These are phyloP conservation scores for Citrus sp. DNA, from an alignment of 345 rosid genomes.

Conservation along the genomic window DNA sequence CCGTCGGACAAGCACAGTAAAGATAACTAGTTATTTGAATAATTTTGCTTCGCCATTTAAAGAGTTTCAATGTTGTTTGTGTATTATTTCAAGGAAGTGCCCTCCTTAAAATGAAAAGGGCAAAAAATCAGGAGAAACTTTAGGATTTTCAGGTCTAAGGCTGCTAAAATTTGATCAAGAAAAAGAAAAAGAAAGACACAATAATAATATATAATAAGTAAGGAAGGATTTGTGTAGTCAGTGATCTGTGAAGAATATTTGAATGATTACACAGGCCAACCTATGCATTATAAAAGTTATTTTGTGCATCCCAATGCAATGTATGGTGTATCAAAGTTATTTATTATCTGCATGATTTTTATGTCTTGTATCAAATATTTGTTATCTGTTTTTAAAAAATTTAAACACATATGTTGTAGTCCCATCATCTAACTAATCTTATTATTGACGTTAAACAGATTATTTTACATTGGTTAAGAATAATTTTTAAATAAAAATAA, in stretches of 20 bases:
- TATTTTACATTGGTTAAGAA: too few relatives aligned
- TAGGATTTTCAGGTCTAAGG: neutral
- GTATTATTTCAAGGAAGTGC: neutral
- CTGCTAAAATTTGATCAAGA: neutral
- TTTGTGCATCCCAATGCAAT: slow-evolving; percentile 35
- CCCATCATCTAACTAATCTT: too few relatives aligned
- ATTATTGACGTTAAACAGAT: too few relatives aligned
- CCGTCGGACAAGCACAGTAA: neutral
- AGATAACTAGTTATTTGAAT: neutral
- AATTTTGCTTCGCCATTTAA: neutral
- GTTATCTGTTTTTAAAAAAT: neutral
- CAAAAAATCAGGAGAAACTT: neutral
- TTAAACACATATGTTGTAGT: too few relatives aligned
- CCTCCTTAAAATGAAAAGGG: neutral
- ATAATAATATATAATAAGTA: neutral
- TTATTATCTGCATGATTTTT: slow-evolving; percentile 10
- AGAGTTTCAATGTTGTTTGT: neutral
- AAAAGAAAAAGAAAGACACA: too few relatives aligned
- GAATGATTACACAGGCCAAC: slow-evolving; percentile 8
- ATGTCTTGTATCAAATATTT: slow-evolving; percentile 22
- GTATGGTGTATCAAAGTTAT: neutral
- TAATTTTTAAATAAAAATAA: too few relatives aligned
- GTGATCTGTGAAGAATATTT: slow-evolving; percentile 9
- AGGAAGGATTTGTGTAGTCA: neutral
- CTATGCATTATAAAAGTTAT: slow-evolving; percentile 28